Evolutionary conservation across 2,329 filamentous ascomycete species (phyloP).

Genomic region (Hirsutella rhossiliensis): DNA sequence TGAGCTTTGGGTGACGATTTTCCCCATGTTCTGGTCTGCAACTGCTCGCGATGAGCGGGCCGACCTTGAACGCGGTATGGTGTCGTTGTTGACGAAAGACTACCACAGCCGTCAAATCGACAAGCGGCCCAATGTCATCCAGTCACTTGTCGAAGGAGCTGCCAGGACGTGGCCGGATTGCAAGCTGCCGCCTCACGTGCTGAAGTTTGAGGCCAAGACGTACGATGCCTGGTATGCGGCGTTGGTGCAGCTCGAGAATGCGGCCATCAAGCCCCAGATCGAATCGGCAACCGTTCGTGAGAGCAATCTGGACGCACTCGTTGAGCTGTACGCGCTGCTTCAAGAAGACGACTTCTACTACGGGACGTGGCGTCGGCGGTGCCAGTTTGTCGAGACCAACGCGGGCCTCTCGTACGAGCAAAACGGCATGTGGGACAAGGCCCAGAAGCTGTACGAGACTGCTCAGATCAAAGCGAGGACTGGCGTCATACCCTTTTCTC

Average conservation of each 20-base stretch:
- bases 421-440: constrained; percentile 98
- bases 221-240: constrained; percentile 98
- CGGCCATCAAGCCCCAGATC: constrained; percentile 70
- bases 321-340: constrained; percentile 80
- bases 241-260: constrained; percentile 78
- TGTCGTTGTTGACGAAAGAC: constrained; percentile 85
- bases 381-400: constrained; percentile 95
- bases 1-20: constrained; percentile 81
- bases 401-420: constrained; percentile 96
- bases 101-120: constrained; percentile 92
- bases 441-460: constrained; percentile 90
- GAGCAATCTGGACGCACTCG: constrained; percentile 90
- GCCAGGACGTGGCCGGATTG: constrained; percentile 76
- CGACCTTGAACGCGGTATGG: constrained; percentile 83
- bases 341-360: constrained; percentile 98
- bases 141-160: constrained; percentile 80
- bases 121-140: constrained; percentile 88
- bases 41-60: constrained; percentile 76
- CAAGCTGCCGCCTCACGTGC: constrained; percentile 87
- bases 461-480: constrained; percentile 96
- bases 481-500: constrained; percentile 89
- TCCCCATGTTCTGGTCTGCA: constrained; percentile 89
- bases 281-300: constrained; percentile 79
- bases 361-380: constrained; percentile 87
- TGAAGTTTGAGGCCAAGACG: constrained; percentile 88